These are phyloP conservation scores for Trichoderma sp. DNA, from an alignment of 2,329 filamentous ascomycete genomes.

Conservation along the genomic window DNA sequence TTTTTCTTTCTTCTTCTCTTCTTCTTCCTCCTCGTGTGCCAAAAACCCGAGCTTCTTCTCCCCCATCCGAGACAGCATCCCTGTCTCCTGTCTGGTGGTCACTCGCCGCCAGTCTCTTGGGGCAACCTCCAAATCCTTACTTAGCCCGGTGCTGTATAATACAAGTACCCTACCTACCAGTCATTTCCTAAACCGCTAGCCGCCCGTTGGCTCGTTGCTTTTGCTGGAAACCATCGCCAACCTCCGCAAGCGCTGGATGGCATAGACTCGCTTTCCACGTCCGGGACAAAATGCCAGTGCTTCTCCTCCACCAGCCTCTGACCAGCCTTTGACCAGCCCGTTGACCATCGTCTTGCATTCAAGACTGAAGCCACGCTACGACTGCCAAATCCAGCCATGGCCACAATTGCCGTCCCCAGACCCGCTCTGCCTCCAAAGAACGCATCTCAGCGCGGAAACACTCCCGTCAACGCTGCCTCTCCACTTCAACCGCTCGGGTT, in stretches of 20 bases:
- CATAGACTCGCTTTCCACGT: not conserved
- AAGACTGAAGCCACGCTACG: too few species aligned
- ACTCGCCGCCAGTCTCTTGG: not conserved
- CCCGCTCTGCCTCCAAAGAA: constrained; percentile 44
- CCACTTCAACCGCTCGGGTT: constrained; percentile 34
- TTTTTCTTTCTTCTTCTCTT: not conserved
- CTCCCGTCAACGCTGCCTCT: constrained; percentile 39
- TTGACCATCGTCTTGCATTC: not conserved
- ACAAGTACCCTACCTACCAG: not conserved
- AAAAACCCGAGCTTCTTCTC: not conserved
- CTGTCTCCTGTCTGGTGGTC: not conserved
- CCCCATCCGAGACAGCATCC: not conserved
- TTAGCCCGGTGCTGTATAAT: not conserved
- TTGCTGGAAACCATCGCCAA: not conserved
- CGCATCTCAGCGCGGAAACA: constrained; percentile 40
- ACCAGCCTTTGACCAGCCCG: too few species aligned
- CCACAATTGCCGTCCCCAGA: constrained; percentile 52
- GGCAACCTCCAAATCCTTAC: not conserved
- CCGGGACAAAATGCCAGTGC: constrained; percentile 5
- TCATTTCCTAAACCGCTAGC: not conserved
- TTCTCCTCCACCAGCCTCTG: not conserved
- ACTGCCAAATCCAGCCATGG: constrained; percentile 39
- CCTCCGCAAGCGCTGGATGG: constrained; percentile 2
- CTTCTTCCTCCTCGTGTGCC: not conserved
- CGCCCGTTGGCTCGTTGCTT: not conserved